Conservation (phyloP, 768 basidiomycete species). For the Lentinula raphanica region DNA sequence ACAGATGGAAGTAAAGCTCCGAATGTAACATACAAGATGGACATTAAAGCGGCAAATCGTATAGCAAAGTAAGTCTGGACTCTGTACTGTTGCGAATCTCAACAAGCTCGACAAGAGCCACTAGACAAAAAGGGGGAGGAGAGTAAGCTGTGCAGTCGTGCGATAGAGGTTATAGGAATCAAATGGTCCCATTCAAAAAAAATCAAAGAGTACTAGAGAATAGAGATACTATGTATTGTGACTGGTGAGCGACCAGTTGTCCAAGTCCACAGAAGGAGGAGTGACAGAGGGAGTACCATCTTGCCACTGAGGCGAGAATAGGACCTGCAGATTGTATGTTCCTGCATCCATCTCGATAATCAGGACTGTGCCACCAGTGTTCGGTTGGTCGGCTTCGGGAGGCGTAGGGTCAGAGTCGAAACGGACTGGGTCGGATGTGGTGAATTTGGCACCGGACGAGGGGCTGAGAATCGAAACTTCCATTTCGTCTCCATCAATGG, state of each 20-base stretch:
- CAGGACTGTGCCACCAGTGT: constrained; percentile 77
- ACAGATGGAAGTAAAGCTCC: not conserved
- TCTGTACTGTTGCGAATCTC: not conserved
- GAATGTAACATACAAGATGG: not conserved
- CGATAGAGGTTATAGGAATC: not conserved
- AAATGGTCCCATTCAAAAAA: not conserved
- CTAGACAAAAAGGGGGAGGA: not conserved
- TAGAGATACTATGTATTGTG: constrained; percentile 45
- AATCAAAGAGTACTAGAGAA: not conserved
- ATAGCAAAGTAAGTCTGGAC: not conserved
- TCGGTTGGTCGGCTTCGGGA: constrained; percentile 59
- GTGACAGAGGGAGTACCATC: constrained; percentile 51
- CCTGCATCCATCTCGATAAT: constrained; percentile 67
- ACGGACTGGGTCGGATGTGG: constrained; percentile 48
- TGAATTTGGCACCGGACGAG: constrained; percentile 62
- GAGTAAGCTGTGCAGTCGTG: not conserved
- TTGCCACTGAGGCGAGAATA: constrained; percentile 93
- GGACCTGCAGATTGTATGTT: constrained; percentile 70
- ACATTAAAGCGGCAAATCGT: constrained; percentile 4
- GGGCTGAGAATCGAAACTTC: constrained; percentile 62
- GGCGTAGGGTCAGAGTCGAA: constrained; percentile 59
- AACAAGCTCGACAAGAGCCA: not conserved
- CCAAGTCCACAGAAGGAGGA: constrained; percentile 66
- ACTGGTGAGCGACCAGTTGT: constrained; percentile 73
- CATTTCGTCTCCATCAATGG: constrained; percentile 64